These are phyloP conservation scores for Xerocomellus dryophilus DNA, from an alignment of 768 basidiomycete species.

Conservation along the genomic window DNA sequence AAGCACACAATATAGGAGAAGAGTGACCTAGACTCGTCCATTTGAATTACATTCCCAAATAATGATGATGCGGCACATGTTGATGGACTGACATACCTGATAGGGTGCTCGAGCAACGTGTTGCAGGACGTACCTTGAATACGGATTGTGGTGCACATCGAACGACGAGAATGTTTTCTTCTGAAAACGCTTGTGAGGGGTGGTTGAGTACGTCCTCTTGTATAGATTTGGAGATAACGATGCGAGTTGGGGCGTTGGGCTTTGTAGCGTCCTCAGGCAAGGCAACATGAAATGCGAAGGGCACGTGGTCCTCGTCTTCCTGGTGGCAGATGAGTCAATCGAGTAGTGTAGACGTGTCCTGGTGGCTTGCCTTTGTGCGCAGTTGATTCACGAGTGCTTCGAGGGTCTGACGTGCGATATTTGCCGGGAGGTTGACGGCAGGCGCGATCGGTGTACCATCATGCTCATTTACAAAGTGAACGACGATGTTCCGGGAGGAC, in stretches of 20 bases:
- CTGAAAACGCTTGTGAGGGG: constrained; percentile 66
- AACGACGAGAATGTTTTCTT: constrained; percentile 85
- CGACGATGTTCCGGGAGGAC: constrained; percentile 68
- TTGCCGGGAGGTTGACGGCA: constrained; percentile 84
- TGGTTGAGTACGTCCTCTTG: constrained; percentile 76
- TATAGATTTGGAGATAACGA: constrained; percentile 83
- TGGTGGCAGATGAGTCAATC: constrained; percentile 8
- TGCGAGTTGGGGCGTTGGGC: constrained; percentile 59
- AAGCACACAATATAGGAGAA: constrained; percentile 90
- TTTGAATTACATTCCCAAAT: constrained; percentile 4
- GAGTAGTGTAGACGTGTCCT: constrained; percentile 13
- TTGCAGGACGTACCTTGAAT: constrained; percentile 90
- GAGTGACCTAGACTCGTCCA: constrained; percentile 62
- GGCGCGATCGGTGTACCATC: constrained; percentile 81
- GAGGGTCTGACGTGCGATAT: constrained; percentile 77
- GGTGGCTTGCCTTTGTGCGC: constrained; percentile 57
- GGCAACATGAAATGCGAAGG: constrained; percentile 86
- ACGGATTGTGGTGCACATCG: constrained; percentile 95
- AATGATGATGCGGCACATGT: constrained; percentile 4
- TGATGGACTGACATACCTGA: constrained; percentile 51
- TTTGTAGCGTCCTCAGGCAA: constrained; percentile 57
- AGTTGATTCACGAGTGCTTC: constrained; percentile 90
- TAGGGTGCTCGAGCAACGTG: constrained; percentile 89
- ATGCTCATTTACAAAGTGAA: constrained; percentile 90
- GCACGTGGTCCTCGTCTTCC: constrained; percentile 80